These are phyloP conservation scores for Moesziomyces globuligerus DNA, from an alignment of 1,284 basidiomycete species.

Conservation along the genomic window DNA sequence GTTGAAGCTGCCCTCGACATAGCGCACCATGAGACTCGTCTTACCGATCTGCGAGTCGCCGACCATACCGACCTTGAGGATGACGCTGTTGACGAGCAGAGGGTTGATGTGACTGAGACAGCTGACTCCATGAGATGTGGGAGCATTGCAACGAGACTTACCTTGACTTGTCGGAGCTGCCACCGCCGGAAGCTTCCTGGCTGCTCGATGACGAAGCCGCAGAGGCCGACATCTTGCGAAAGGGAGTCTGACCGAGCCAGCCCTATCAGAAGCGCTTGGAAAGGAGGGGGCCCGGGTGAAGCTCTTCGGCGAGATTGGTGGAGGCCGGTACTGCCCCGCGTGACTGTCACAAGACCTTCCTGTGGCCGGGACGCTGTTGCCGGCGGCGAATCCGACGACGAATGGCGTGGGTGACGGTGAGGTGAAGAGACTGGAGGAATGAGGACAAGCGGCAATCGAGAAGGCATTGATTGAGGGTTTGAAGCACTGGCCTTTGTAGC, in stretches of 20 bases:
- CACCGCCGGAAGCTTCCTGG: constrained; percentile 34
- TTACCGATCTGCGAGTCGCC: constrained; percentile 99
- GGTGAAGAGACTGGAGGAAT: too few species aligned
- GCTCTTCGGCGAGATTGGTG: not conserved
- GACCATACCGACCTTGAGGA: constrained; percentile 98
- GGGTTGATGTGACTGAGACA: not conserved
- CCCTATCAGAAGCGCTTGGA: constrained; percentile 1
- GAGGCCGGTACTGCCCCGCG: too few species aligned
- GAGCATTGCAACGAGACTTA: constrained; percentile 2
- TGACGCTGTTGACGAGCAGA: constrained; percentile 71
- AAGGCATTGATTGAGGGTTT: too few species aligned
- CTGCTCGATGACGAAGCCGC: constrained; percentile 31
- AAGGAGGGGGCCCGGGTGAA: too few species aligned
- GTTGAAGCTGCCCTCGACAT: constrained; percentile 67
- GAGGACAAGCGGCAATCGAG: too few species aligned
- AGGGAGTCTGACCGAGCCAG: too few species aligned
- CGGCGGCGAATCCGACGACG: too few species aligned
- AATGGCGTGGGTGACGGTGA: too few species aligned
- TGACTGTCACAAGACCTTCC: too few species aligned
- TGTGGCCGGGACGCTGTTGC: too few species aligned
- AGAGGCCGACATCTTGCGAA: constrained; percentile 31
- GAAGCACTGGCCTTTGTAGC: too few species aligned
- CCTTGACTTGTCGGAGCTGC: constrained; percentile 31
- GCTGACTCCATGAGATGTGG: not conserved
- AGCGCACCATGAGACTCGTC: constrained; percentile 95